Evolutionary conservation across 768 basidiomycete genomes (phyloP), one percentile per base, ranked within the genome.

Genomic region (Psilocybe azurescens): DNA sequence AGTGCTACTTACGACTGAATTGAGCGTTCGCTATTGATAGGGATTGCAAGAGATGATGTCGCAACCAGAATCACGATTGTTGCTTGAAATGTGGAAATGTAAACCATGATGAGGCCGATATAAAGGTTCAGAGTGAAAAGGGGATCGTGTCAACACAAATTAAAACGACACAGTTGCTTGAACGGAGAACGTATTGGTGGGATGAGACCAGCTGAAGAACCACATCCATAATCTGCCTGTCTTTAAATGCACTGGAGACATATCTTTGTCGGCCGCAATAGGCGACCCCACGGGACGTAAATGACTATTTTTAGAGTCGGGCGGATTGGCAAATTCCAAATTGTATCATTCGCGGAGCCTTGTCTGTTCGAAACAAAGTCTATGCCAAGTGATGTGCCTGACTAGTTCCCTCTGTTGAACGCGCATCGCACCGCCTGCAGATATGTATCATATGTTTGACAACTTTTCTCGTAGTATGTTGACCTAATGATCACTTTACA

Each of bases 161-260:
- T 30, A 10, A 36, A 39, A 18, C 52, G 51, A 29, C 33, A 56
- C 33, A 52, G 36, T 39, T 29, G 41, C 18, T 55, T 44, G 60
- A 56, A 46, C 11, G 33, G 9, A 30, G 9, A 30, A 18, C 14
- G 46, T 41, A 16, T 47, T 53, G 54, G 28, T 10, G 41, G 48
- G 50, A 33, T 62, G 65, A 65, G 65, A 59, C 65, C 65, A 65
- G 65, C 65, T 65, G 61, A 57, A 49, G 65, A 62, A 60, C 39
- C 61, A 46, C 7, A 46, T 20, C 36, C 6, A 50, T 48, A 8
- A n/a, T 55, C 62, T 39, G 30, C 24, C 24, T 50, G 14, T 54
- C 55, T 61, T 61, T 55, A 53, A 38, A 16, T 28, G 24, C 28
- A 30, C 24, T 20, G 14, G n/a, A 1, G n/a, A n/a, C 30, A 33